Base-by-base conservation (phyloP, 2,329 filamentous ascomycete genomes). In the Penicillium italicum region DNA sequence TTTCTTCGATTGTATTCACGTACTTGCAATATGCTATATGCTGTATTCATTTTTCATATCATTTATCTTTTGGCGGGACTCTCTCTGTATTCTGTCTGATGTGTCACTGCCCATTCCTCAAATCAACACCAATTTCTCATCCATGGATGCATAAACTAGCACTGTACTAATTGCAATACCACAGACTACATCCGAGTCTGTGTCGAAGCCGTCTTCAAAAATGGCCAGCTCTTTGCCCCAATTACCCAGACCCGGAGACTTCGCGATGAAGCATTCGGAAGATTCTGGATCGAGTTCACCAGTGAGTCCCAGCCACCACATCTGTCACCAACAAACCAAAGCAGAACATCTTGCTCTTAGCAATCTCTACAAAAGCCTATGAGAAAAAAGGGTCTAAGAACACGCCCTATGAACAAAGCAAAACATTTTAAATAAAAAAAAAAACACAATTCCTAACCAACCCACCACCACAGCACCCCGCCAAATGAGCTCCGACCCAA, bases 211-310 rank as follows among this genome's bases (percentile, higher is more conserved):
- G 58, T 75, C 11, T 70, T 75, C 28, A 53, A 61, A 22, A 62
- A 64, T 2, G 73, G 73, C 16, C 63, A 74, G 47, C 31, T 72
- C 20, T 63, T 74, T n/a, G 68, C 72, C 2, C 72, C 72, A 1
- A 51, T 75, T 18, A 57, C 70, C 1, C 66, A 69, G 12, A 59
- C 67, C 3, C 49, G 52, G 9, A 61, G 65, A 58, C 63, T 77
- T 8, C 69, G 73, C 20, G 72, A 75, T 46, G 72, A 76, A 56
- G 69, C 72, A 8, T 77, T 77, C 59, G 69, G 71, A 16, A 66
- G 64, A 18, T 76, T 76, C 61, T 77, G 75, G 75, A 62, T 75
- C 38, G 66, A 69, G 16, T 72, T 72, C 51, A 73, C 66, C 14
- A 63, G 73, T 76, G 50, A 62, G 66, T 59, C 37, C 18, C 11